These are phyloP conservation scores for Diplodia seriata DNA, from an alignment of 2,329 filamentous ascomycete species.

Conservation along the genomic window DNA sequence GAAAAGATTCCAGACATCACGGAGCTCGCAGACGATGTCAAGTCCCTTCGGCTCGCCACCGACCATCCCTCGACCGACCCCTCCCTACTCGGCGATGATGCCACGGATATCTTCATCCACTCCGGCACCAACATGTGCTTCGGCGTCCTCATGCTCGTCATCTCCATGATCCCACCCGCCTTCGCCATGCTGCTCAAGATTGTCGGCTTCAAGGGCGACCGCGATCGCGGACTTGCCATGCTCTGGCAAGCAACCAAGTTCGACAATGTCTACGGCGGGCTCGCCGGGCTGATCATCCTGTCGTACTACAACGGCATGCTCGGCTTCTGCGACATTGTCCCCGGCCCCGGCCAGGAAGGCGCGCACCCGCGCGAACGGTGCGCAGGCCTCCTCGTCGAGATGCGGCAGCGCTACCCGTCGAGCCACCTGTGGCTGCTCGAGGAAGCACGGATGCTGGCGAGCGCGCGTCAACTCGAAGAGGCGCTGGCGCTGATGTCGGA, in stretches of 20 bases:
- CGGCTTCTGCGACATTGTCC: conserved; percentile 86
- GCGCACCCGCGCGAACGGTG: conserved; percentile 74
- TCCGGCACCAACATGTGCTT: conserved; percentile 90
- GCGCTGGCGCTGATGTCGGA: conserved; percentile 69
- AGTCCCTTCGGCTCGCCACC: conserved; percentile 3
- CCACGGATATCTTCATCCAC: conserved; percentile 86
- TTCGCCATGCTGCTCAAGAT: conserved; percentile 87
- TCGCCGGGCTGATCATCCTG: conserved; percentile 80
- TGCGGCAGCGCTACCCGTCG: conserved; percentile 80
- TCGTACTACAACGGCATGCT: conserved; percentile 89
- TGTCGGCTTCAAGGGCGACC: conserved; percentile 89
- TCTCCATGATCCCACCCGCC: conserved; percentile 91
- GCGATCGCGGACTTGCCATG: conserved; percentile 79
- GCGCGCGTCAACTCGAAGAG: conserved; percentile 68
- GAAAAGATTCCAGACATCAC: background rate
- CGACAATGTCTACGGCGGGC: conserved; percentile 88
- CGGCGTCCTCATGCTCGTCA: conserved; percentile 80
- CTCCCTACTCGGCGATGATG: conserved; percentile 67
- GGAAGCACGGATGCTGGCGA: conserved; percentile 78
- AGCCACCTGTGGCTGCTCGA: conserved; percentile 88
- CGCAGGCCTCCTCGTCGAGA: conserved; percentile 69
- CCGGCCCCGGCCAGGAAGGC: conserved; percentile 62
- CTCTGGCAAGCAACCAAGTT: conserved; percentile 90
- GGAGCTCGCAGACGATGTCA: background rate
- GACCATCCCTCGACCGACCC: conserved; percentile 19